Evolutionary conservation across 495 filamentous ascomycete species (phyloP), one percentile per base, ranked within the genome.

Genomic region (Penicillium lagena): DNA sequence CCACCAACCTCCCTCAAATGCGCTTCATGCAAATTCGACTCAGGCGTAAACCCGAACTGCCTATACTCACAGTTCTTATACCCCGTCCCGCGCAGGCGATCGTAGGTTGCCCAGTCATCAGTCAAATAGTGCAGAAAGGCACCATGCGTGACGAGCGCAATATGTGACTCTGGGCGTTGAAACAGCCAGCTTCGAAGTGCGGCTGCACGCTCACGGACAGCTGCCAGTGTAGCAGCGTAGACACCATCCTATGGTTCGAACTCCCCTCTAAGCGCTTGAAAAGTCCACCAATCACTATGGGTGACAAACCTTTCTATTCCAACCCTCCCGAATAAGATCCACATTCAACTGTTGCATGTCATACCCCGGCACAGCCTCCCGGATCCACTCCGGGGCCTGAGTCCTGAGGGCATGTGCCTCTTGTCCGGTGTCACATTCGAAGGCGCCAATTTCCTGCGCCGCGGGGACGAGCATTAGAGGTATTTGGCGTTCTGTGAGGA

Each of bases 41-140:
- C 42, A 15, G 39, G 41, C 1, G 41, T 54, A 15, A 58, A 58
- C n/a, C 45, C 42, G 7, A 51, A 50, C 17, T 39, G 29, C 22
- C 54, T 47, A 36, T 45, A 48, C 40, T 58, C 54, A 29, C 54
- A 58, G 36, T 58, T 58, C 12, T 9, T 12, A 27, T 51, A 58
- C 8, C 44, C 50, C 32, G 54, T 58, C 60, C 59, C 54, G 22
- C 41, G 30, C 2, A 15, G 17, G 33, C 12, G 42, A 5, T 52
- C 54, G 42, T 60, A 63, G 4, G 29, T 35, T 8, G 47, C 40
- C 54, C 54, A 58, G 29, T 58, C 54, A 14, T 58, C 54, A 7
- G 47, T 58, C 10, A 58, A 30, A 22, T 53, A 58, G 37, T 58
- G 54, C 28, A 56, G 31, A 15, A 56, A 56, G 2, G 32, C 49